A percentile compares a stretch with the other conserved stretches of the same genome.
Evolutionary conservation across 208 protist species (phyloP).

Genomic region (Perkinsela sp.): DNA sequence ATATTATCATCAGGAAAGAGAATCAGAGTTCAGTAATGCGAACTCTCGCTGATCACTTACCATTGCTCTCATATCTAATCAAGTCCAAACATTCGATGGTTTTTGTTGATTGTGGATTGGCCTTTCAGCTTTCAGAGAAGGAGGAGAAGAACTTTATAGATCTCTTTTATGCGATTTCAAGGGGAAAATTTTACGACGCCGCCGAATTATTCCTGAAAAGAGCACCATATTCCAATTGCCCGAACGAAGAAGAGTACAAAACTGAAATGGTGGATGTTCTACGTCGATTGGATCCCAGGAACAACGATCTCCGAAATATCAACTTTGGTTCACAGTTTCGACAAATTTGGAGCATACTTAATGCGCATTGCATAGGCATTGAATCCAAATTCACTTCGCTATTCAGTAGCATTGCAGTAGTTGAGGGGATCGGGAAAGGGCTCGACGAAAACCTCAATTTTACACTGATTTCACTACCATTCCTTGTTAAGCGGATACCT

Average conservation of each 20-base stretch:
- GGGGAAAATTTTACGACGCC: not conserved
- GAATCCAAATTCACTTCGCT: not conserved
- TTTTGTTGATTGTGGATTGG: not conserved
- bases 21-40: too few relatives aligned
- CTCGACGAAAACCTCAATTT: not conserved
- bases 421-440: not conserved
- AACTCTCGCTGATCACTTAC: not conserved
- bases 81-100: not conserved
- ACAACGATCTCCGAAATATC: not conserved
- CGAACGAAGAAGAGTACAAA: not conserved
- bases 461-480: not conserved
- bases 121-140: not conserved
- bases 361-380: not conserved
- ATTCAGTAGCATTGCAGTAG: not conserved
- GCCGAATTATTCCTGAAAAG: not conserved
- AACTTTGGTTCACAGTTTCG: not conserved
- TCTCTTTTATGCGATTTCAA: not conserved
- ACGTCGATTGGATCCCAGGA: not conserved
- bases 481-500: too few relatives aligned
- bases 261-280: not conserved
- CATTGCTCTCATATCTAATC: not conserved
- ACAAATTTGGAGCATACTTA: not conserved
- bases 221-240: not conserved
- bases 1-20: slow-evolving; percentile 39
- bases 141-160: not conserved